Conservation (phyloP, 2,329 filamentous ascomycete genomes). For the Trichoderma hamatum region DNA sequence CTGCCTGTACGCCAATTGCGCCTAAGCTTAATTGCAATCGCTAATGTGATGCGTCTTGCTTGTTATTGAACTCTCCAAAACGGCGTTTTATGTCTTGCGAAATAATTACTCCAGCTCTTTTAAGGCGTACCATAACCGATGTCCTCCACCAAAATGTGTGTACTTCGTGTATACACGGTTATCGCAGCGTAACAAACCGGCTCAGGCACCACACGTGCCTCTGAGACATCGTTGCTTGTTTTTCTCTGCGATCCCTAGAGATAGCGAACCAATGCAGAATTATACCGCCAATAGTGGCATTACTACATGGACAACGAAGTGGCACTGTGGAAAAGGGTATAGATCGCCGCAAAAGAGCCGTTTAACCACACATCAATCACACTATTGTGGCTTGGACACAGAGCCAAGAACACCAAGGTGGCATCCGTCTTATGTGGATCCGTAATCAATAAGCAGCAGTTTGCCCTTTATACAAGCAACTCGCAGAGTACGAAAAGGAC, state of each 20-base stretch:
- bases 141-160: not conserved
- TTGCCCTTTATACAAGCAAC: not conserved
- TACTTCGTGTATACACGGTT: not conserved
- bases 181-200: not conserved
- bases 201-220: slow-evolving; percentile 1
- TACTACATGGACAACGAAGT: not conserved
- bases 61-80: too few relatives aligned
- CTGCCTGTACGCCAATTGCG: not conserved
- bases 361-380: not conserved
- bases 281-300: not conserved
- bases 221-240: not conserved
- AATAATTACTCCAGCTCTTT: not conserved
- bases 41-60: not conserved
- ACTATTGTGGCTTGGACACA: not conserved
- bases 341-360: not conserved
- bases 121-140: not conserved
- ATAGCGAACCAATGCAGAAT: not conserved
- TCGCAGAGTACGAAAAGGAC: not conserved
- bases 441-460: not conserved
- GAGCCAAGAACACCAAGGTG: not conserved
- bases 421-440: not conserved
- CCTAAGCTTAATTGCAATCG: not conserved
- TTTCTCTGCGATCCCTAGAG: not conserved
- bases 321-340: not conserved
- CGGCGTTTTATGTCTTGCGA: too few relatives aligned